A percentile compares a stretch with the other conserved stretches of the same genome.
These are phyloP conservation scores for Mycena galericulata DNA, from an alignment of 768 basidiomycete species.

Conservation along the genomic window DNA sequence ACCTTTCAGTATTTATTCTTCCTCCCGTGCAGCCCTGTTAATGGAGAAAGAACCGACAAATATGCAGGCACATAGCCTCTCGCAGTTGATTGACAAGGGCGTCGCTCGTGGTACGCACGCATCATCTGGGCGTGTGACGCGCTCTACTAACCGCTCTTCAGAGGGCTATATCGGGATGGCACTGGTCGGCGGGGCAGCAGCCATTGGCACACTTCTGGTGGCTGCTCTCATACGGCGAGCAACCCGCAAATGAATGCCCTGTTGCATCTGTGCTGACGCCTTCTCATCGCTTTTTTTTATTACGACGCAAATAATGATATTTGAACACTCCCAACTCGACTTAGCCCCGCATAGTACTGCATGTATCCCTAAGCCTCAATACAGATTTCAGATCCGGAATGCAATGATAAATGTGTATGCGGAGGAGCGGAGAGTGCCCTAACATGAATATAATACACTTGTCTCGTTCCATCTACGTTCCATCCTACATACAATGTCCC, in stretches of 20 bases:
- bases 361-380: slow-evolving; percentile 29
- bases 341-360: slow-evolving; percentile 26
- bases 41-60: slow-evolving; percentile 94
- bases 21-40: slow-evolving; percentile 69
- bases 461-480: slow-evolving; percentile 23
- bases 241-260: slow-evolving; percentile 57
- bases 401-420: slow-evolving; percentile 27
- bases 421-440: neutral
- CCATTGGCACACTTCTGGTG: slow-evolving; percentile 80
- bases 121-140: neutral
- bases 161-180: slow-evolving; percentile 99
- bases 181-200: slow-evolving; percentile 90
- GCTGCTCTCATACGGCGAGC: slow-evolving; percentile 90
- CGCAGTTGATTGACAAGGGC: slow-evolving; percentile 86
- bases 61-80: slow-evolving; percentile 90
- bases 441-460: slow-evolving; percentile 26
- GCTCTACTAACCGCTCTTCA: slow-evolving; percentile 43
- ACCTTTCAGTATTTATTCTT: slow-evolving; percentile 8
- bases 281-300: slow-evolving; percentile 15
- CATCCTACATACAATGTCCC: slow-evolving; percentile 27
- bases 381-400: slow-evolving; percentile 17
- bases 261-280: slow-evolving; percentile 27
- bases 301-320: slow-evolving; percentile 13
- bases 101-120: slow-evolving; percentile 79
- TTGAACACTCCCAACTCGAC: slow-evolving; percentile 30